Percentiles rank a stretch among this genome's conserved stretches.
These are phyloP conservation scores for Pontederia crassipes DNA, from an alignment of 176 grass and related monocot species.

Conservation along the genomic window DNA sequence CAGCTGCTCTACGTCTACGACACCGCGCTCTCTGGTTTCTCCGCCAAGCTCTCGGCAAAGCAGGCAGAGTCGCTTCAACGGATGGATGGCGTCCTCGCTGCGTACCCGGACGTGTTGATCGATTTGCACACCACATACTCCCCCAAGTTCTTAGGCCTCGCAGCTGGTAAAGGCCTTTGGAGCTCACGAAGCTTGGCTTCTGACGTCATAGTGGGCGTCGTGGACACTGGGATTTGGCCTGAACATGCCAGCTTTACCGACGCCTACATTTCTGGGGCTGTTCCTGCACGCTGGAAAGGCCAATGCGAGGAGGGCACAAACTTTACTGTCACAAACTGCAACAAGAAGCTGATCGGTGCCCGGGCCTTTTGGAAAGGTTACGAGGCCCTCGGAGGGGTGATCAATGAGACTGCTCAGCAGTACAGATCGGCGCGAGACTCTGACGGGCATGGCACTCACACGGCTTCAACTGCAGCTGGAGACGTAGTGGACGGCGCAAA, in stretches of 20 bases:
- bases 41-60: conserved; percentile 3
- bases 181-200: neutral
- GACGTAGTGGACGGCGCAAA: neutral
- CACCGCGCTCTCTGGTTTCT: conserved; percentile 11
- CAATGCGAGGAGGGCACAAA: neutral
- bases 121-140: conserved; percentile 9
- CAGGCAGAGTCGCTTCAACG: neutral
- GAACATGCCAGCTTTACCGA: conserved; percentile 8
- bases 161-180: conserved; percentile 9
- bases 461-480: conserved; percentile 15
- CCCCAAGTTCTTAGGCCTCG: conserved; percentile 6
- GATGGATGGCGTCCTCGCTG: conserved; percentile 6
- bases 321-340: conserved; percentile 4
- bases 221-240: conserved; percentile 13
- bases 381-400: neutral
- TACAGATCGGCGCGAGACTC: conserved; percentile 1
- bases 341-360: conserved; percentile 10
- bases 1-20: neutral
- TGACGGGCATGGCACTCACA: conserved; percentile 17
- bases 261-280: neutral
- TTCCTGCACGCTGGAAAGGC: neutral
- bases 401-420: conserved; percentile 1
- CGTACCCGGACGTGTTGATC: neutral
- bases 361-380: conserved; percentile 12
- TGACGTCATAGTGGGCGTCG: neutral